Conservation (phyloP, 345 rosid genomes). For the Geranium brycei region DNA sequence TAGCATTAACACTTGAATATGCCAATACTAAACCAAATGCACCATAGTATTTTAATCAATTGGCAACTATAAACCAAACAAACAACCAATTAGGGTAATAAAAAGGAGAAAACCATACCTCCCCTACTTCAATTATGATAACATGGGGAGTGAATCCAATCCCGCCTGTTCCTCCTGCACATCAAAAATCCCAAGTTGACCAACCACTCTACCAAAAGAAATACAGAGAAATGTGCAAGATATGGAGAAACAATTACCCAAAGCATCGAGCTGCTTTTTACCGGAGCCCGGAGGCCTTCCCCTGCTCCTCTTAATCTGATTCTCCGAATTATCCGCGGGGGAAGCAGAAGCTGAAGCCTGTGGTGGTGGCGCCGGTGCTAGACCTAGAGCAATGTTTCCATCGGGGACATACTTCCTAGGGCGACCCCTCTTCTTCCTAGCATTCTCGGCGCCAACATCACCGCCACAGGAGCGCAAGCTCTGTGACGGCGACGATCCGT, state of each 20-base stretch:
- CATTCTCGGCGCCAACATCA: slow-evolving; percentile 17
- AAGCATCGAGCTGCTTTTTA: slow-evolving; percentile 82
- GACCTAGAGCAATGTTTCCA: slow-evolving; percentile 68
- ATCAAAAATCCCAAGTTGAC: not conserved
- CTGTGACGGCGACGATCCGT: slow-evolving; percentile 41
- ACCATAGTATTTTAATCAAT: too few relatives aligned
- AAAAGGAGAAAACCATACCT: slow-evolving; percentile 35
- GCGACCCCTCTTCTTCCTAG: slow-evolving; percentile 79
- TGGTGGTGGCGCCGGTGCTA: slow-evolving; percentile 47
- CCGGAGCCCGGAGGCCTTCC: slow-evolving; percentile 96
- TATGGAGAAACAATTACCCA: slow-evolving; percentile 30
- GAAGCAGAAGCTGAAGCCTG: slow-evolving; percentile 12
- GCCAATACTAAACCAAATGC: too few relatives aligned
- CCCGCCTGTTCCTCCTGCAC: slow-evolving; percentile 59
- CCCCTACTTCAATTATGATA: slow-evolving; percentile 66
- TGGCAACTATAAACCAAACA: too few relatives aligned
- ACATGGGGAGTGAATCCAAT: slow-evolving; percentile 95
- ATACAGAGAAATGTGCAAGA: too few relatives aligned
- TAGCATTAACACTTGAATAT: too few relatives aligned
- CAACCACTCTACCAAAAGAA: not conserved
- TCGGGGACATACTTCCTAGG: slow-evolving; percentile 83
- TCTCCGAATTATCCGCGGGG: slow-evolving; percentile 29
- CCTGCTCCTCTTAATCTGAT: slow-evolving; percentile 42
- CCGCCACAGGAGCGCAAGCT: slow-evolving; percentile 3
- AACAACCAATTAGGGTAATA: too few relatives aligned